These are phyloP conservation scores for Penicillium sp. DNA, from an alignment of 2,329 filamentous ascomycete species.

Conservation along the genomic window DNA sequence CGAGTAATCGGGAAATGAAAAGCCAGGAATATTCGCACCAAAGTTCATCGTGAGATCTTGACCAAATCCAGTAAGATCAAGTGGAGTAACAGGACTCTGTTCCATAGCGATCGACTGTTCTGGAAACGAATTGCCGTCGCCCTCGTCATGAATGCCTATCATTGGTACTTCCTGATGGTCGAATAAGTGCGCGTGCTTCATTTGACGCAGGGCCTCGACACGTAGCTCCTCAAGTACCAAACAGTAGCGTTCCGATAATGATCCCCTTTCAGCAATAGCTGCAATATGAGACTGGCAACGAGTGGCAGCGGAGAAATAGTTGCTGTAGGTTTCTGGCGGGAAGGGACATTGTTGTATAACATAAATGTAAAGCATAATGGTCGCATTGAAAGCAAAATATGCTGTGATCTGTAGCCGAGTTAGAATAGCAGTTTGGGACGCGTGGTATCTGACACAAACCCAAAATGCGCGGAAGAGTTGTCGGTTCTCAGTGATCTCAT, in stretches of 20 bases:
- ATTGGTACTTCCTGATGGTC: neutral
- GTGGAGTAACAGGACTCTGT: neutral
- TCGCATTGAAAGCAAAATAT: slow-evolving; percentile 26
- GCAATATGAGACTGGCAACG: slow-evolving; percentile 25
- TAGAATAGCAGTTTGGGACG: neutral
- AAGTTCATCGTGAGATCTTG: neutral
- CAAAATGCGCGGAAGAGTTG: slow-evolving; percentile 9
- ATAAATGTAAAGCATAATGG: slow-evolving; percentile 26
- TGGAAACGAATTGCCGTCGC: too few relatives aligned
- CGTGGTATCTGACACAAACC: neutral
- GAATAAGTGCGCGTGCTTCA: neutral
- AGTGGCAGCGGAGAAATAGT: slow-evolving; percentile 22
- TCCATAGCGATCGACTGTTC: neutral
- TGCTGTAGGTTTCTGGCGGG: slow-evolving; percentile 14
- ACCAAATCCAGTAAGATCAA: neutral
- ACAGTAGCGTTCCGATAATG: slow-evolving; percentile 24
- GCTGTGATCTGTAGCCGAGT: slow-evolving; percentile 27
- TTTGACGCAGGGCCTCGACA: slow-evolving; percentile 4
- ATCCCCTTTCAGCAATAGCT: slow-evolving; percentile 23
- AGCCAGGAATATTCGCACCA: neutral
- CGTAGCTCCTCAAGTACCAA: slow-evolving; percentile 24
- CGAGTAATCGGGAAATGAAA: slow-evolving; percentile 19
- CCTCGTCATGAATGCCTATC: too few relatives aligned
- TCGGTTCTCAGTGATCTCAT: slow-evolving; percentile 4
- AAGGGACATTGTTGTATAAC: slow-evolving; percentile 19